Percentiles rank a stretch among this genome's conserved stretches.
These are phyloP conservation scores for Tripidium arundinaceum DNA, from an alignment of 202 grass and related monocot species.

Conservation along the genomic window DNA sequence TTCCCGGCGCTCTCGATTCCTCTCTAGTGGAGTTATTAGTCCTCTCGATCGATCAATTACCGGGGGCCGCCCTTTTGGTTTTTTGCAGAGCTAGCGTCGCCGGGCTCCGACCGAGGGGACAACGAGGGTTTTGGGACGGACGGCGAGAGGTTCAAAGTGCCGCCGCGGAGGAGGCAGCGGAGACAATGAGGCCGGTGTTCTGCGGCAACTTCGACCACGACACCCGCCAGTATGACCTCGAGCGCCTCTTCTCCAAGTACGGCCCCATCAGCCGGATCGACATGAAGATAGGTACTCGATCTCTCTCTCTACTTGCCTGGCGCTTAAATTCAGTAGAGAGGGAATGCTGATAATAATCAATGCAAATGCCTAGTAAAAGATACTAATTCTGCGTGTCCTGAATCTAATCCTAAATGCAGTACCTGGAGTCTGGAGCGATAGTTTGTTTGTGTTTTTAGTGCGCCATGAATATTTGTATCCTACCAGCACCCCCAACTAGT, in stretches of 20 bases:
- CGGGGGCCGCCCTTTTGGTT: too few species aligned
- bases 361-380: background rate
- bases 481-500: too few species aligned
- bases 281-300: slow-evolving; percentile 48
- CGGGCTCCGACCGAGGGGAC: background rate
- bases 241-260: background rate
- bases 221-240: slow-evolving; percentile 34
- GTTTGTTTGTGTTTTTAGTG: background rate
- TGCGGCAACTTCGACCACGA: slow-evolving; percentile 61
- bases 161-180: background rate
- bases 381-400: background rate
- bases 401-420: background rate
- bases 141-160: background rate
- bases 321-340: background rate
- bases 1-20: background rate
- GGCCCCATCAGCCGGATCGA: slow-evolving; percentile 57
- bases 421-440: background rate
- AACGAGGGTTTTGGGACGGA: background rate
- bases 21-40: background rate
- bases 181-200: slow-evolving; percentile 54
- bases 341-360: background rate
- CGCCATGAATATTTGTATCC: background rate
- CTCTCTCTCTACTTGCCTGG: background rate
- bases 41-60: background rate
- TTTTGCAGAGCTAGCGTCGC: too few species aligned